Percentiles rank a stretch among this genome's conserved stretches.
Conservation (phyloP, 257 asterid genomes). For the Marsdenia floribunda region DNA sequence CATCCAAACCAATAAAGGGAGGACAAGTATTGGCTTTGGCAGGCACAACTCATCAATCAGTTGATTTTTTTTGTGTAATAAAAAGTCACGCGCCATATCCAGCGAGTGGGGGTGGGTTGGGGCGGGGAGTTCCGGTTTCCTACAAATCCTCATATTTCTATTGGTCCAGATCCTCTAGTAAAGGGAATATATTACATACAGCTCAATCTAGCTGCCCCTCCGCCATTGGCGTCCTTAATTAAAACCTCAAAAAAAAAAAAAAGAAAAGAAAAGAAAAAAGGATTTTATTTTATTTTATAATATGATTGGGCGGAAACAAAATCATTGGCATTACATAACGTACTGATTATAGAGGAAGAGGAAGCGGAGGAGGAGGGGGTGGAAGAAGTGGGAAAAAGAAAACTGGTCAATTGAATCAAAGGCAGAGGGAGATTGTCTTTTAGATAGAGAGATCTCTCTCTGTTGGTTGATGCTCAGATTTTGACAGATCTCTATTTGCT, state of each 20-base stretch:
- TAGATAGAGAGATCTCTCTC: constrained; percentile 21
- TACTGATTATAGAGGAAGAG: no score
- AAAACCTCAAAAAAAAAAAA: background rate
- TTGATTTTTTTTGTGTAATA: background rate
- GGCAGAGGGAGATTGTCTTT: constrained; percentile 17
- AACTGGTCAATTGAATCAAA: background rate
- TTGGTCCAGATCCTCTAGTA: constrained; percentile 2
- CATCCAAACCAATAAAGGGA: background rate
- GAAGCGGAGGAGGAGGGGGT: background rate
- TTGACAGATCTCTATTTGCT: constrained; percentile 1
- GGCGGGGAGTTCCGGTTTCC: background rate
- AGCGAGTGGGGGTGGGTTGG: background rate
- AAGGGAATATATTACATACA: background rate
- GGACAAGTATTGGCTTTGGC: background rate
- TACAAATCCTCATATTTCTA: background rate
- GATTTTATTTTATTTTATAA: no score
- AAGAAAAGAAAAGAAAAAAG: no score
- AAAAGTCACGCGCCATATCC: background rate
- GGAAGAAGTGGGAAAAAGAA: background rate
- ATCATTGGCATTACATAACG: background rate
- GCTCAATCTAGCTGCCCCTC: background rate
- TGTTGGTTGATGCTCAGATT: background rate
- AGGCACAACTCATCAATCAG: background rate
- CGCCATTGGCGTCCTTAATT: constrained; percentile 9
- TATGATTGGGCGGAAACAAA: background rate